Percentiles rank a stretch among this genome's conserved stretches.
Evolutionary conservation across 1,139 yeast genomes (phyloP).

Genomic region (Magnusiomyces ingens): DNA sequence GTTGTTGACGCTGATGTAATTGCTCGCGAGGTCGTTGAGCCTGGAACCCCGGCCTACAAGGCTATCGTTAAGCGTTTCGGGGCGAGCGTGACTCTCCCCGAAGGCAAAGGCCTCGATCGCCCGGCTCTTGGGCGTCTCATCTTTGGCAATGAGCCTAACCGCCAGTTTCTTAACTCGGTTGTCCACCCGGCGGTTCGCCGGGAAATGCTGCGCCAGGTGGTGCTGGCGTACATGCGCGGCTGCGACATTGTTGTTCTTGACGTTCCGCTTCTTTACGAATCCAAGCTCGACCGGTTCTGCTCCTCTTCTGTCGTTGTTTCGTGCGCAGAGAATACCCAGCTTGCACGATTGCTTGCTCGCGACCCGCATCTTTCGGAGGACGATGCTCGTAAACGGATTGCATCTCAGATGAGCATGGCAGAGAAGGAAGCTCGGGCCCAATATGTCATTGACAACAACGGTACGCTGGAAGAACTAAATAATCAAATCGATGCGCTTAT

Average conservation of each 20-base stretch:
- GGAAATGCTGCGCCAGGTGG: conserved; percentile 54
- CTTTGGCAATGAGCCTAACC: conserved; percentile 56
- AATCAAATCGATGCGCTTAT: conserved; percentile 44
- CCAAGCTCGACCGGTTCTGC: conserved; percentile 63
- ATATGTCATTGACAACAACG: conserved; percentile 58
- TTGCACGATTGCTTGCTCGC: conserved; percentile 54
- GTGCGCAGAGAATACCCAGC: conserved; percentile 53
- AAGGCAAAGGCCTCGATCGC: conserved; percentile 45
- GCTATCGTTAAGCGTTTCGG: conserved; percentile 57
- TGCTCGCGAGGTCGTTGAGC: conserved; percentile 78
- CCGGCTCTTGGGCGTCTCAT: conserved; percentile 72
- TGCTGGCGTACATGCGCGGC: conserved; percentile 50
- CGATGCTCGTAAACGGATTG: conserved; percentile 68
- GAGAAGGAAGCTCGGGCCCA: conserved; percentile 58
- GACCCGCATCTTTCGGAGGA: conserved; percentile 59
- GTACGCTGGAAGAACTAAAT: conserved; percentile 44
- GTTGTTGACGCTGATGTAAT: conserved; percentile 86
- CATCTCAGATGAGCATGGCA: conserved; percentile 64
- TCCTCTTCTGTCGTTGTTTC: conserved; percentile 65
- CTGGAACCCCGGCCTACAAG: conserved; percentile 66
- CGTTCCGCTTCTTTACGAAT: conserved; percentile 84
- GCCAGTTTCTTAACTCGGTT: conserved; percentile 54
- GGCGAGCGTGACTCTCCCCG: conserved; percentile 43
- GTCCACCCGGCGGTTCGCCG: conserved; percentile 86
- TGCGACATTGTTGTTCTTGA: conserved; percentile 63